Base-by-base conservation (phyloP, 768 basidiomycete genomes). In the Filobasidium floriforme region DNA sequence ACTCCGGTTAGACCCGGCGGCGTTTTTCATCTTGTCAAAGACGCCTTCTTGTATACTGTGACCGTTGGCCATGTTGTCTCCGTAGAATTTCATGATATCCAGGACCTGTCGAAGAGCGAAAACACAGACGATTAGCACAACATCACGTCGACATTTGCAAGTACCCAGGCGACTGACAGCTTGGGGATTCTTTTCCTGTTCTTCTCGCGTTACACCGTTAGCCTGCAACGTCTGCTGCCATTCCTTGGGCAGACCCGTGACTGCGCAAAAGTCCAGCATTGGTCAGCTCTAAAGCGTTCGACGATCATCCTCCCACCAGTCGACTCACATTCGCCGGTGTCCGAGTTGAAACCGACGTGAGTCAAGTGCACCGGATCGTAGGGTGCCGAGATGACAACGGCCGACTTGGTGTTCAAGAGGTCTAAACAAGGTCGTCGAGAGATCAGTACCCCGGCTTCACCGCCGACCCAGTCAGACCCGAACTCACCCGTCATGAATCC, bases 341-440 rank as follows among this genome's bases (percentile, higher is more conserved):
- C 94, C 7, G 90, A 90, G 79, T 99, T 97, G 86, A 97, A 98
- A 67, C 94, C 94, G 76, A 99, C 96, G 77, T 99, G 96, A 1
- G 96, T 98, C 74, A 99, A 88, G 81, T 98, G 94, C 44, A 98
- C 94, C 40, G 96, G 96, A 80, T 99, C 96, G 77, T 94, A 98
- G 0, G 96, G 96, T 0, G 92, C 93, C 77, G 90, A 92, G 82
- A 99, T 98, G 80, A 94, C 92, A 24, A 79, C 74, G 60, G 77
- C 73, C 71, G 79, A 79, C 62, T 73, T 75, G 12, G 65, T 77
- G 41, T 71, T 74, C 57, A 78, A 57, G 11, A 78, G 70, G 41
- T 77, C 76, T 77, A 51, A 12, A 26, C 37, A 26, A 32, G 12
- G 18, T 40, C 5, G 41, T 19, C 26, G 1, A 12, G 32, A 37